Percentiles rank a stretch among this genome's conserved stretches.
Evolutionary conservation across 2,329 filamentous ascomycete species (phyloP).

Genomic region (Neofusicoccum umdonicola): DNA sequence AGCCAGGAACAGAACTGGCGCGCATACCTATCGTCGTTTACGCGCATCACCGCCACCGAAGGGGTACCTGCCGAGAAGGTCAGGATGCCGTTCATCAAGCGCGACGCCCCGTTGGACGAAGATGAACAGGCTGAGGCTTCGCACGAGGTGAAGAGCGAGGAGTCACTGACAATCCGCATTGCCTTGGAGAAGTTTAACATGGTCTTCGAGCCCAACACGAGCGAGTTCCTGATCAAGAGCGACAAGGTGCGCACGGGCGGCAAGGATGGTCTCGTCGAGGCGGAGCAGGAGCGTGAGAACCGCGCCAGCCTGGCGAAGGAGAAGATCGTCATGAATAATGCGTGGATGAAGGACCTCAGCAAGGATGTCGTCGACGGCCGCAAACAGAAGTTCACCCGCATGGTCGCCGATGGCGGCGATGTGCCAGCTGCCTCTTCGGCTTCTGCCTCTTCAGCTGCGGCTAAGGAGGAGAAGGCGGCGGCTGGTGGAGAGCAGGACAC

Average conservation of each 20-base stretch:
- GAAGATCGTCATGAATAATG: constrained; percentile 43
- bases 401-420: background rate
- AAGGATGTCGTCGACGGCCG: constrained; percentile 47
- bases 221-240: constrained; percentile 43
- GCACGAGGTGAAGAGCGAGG: constrained; percentile 32
- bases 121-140: constrained; percentile 29
- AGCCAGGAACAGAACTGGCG: constrained; percentile 71
- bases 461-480: background rate
- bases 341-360: constrained; percentile 46
- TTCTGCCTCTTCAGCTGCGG: background rate
- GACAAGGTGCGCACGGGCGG: constrained; percentile 34
- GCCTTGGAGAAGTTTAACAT: constrained; percentile 43
- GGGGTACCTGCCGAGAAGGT: constrained; percentile 36
- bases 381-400: constrained; percentile 34
- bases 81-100: constrained; percentile 42
- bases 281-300: constrained; percentile 32
- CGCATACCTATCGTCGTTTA: constrained; percentile 92
- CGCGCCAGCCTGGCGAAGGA: constrained; percentile 41
- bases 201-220: constrained; percentile 42
- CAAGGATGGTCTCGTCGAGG: constrained; percentile 33
- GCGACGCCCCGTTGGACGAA: constrained; percentile 37
- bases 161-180: constrained; percentile 46
- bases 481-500: background rate
- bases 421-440: background rate
- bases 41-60: constrained; percentile 78